Evolutionary conservation across 306 rosid species (phyloP).

Genomic region (Crataegus laevigata): DNA sequence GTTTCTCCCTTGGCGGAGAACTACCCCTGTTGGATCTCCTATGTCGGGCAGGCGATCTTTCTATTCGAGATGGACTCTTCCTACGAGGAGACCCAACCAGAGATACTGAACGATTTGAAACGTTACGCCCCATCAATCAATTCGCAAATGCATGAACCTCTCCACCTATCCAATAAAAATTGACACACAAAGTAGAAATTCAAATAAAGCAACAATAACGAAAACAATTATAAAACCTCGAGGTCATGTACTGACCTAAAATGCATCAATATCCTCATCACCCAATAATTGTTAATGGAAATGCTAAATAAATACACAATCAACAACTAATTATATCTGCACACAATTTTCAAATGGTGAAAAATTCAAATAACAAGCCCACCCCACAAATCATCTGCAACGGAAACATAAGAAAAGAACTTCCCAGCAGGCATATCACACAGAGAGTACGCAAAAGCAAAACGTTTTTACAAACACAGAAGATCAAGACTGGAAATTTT

Average conservation of each 20-base stretch:
- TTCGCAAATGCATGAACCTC: background rate
- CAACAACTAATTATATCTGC: background rate
- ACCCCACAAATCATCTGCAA: background rate
- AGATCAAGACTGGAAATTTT: background rate
- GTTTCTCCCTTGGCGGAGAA: conserved; percentile 32
- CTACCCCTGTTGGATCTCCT: conserved; percentile 21
- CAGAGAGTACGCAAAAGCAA: background rate
- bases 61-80: conserved; percentile 28
- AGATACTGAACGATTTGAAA: conserved; percentile 9
- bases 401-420: background rate
- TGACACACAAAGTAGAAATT: background rate
- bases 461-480: background rate
- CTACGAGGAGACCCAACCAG: conserved; percentile 16
- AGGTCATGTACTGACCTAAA: background rate
- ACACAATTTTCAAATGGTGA: background rate
- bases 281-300: background rate
- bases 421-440: too few species aligned
- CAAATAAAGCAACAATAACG: background rate
- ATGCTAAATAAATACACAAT: background rate
- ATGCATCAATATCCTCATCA: background rate
- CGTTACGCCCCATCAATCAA: conserved; percentile 21
- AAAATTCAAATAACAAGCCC: too few species aligned
- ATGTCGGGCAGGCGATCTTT: conserved; percentile 34
- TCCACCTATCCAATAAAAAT: background rate
- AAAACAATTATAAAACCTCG: background rate